Evolutionary conservation across 305 asterid genomes (phyloP).

Genomic region (Fraxinus angustifolia): DNA sequence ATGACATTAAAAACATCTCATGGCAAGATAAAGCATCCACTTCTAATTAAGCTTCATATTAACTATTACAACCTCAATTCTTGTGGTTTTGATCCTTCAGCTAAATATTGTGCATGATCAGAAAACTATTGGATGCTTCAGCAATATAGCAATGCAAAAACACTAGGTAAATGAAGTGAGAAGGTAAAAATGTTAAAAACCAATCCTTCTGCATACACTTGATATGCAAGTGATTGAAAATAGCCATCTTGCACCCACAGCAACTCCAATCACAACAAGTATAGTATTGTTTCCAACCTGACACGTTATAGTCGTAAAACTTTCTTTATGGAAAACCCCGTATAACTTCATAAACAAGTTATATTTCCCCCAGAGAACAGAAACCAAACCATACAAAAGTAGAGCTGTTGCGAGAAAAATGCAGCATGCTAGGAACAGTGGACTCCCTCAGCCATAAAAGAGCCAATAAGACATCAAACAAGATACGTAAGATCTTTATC

Average conservation of each 20-base stretch:
- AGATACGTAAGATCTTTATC: not conserved
- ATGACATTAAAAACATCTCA: conserved; percentile 6
- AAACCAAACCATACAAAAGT: conserved; percentile 18
- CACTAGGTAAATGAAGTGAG: not conserved
- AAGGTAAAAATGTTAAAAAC: not conserved
- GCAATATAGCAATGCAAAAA: not conserved
- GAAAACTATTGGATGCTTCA: conserved; percentile 4
- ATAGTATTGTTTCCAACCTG: not conserved
- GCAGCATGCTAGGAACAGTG: not conserved
- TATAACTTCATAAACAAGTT: not conserved
- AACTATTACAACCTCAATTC: not conserved
- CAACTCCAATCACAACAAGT: not conserved
- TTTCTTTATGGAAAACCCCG: conserved; percentile 1
- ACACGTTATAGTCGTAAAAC: not conserved
- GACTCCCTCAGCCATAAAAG: conserved; percentile 7
- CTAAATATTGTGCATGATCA: conserved; percentile 3
- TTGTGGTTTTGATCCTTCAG: conserved; percentile 1
- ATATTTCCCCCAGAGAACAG: conserved; percentile 1
- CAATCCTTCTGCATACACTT: conserved; percentile 1
- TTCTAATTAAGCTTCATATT: not conserved
- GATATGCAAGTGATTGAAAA: not conserved
- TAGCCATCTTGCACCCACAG: not conserved
- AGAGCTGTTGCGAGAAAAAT: not conserved
- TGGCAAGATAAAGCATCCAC: conserved; percentile 6
- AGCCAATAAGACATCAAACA: not conserved